phyloP scores from a whole-genome alignment of 768 basidiomycete species.

The Polyporus arcularius region DNA sequence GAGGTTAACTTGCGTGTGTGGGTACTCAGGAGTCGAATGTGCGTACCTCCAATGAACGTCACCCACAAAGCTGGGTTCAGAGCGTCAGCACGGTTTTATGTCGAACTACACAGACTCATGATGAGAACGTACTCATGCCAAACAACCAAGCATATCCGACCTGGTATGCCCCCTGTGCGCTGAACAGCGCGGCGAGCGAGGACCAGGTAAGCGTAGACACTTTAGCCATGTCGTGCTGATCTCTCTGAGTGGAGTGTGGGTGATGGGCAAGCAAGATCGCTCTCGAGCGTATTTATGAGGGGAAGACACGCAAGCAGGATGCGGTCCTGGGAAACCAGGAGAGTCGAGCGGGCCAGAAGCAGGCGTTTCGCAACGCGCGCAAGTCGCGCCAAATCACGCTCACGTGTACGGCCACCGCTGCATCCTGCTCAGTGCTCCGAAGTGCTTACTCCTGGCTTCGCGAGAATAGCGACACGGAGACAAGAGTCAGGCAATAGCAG shows the following conservation, averaged over 20 bases:
- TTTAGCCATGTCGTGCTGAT: slow-evolving; percentile 15
- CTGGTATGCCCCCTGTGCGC: slow-evolving; percentile 44
- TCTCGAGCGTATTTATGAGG: background rate
- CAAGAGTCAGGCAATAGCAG: background rate
- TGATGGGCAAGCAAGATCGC: background rate
- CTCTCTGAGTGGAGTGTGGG: background rate
- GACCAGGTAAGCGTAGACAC: slow-evolving; percentile 19
- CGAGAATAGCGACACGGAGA: too few species aligned
- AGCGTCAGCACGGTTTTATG: background rate
- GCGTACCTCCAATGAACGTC: slow-evolving; percentile 62
- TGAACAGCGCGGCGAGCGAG: slow-evolving; percentile 26
- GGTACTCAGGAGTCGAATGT: background rate
- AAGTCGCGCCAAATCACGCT: slow-evolving; percentile 15
- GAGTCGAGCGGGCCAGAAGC: background rate
- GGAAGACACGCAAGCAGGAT: slow-evolving; percentile 9
- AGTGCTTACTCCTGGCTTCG: too few species aligned
- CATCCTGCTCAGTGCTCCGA: too few species aligned
- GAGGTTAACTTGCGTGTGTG: background rate
- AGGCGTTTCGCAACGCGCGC: background rate
- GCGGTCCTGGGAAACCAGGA: slow-evolving; percentile 1
- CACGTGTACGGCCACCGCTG: slow-evolving; percentile 8
- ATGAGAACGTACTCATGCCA: slow-evolving; percentile 62
- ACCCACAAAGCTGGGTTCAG: slow-evolving; percentile 51
- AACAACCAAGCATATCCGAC: slow-evolving; percentile 64
- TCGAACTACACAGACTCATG: background rate